phyloP scores from a whole-genome alignment of 352 stramenopile genomes.

The Pythium folliculosum region DNA sequence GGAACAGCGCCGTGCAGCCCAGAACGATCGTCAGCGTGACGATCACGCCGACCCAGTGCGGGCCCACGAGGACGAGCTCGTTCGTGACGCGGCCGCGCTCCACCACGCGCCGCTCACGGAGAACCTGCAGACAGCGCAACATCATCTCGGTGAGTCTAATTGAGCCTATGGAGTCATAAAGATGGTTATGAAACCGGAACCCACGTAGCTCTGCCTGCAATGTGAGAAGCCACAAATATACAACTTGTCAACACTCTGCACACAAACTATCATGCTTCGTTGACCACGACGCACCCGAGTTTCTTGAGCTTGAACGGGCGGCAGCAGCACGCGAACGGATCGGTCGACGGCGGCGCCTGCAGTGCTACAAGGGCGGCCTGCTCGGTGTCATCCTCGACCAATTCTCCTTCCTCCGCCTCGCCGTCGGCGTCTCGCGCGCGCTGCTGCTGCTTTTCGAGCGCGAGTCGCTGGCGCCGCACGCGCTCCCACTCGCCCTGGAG shows the following conservation, averaged over 20 bases:
- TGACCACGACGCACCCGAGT: slow-evolving; percentile 35
- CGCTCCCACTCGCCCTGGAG: slow-evolving; percentile 10
- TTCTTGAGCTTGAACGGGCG: slow-evolving; percentile 52
- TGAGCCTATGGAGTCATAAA: too few species aligned
- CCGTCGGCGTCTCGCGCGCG: slow-evolving; percentile 1
- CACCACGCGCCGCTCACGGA: slow-evolving; percentile 42
- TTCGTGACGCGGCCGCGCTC: slow-evolving; percentile 30
- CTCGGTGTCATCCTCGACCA: neutral
- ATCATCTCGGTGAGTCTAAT: neutral
- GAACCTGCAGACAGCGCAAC: slow-evolving; percentile 36
- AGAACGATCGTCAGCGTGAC: slow-evolving; percentile 69
- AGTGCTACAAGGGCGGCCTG: neutral
- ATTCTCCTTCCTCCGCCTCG: neutral
- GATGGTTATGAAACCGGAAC: neutral
- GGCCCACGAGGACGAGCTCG: slow-evolving; percentile 59
- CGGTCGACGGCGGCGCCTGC: slow-evolving; percentile 31
- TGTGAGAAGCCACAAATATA: neutral
- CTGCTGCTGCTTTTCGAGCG: slow-evolving; percentile 22
- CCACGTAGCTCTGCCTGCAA: slow-evolving; percentile 26
- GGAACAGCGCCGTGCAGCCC: slow-evolving; percentile 56
- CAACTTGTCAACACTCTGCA: too few species aligned
- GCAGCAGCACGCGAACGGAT: slow-evolving; percentile 61
- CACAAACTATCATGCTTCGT: too few species aligned
- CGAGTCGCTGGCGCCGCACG: slow-evolving; percentile 15
- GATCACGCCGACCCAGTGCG: slow-evolving; percentile 81